A percentile compares a stretch with the other conserved stretches of the same genome.
These are phyloP conservation scores for Helianthus tuberosus DNA, from an alignment of 129 eudicot species.

Conservation along the genomic window DNA sequence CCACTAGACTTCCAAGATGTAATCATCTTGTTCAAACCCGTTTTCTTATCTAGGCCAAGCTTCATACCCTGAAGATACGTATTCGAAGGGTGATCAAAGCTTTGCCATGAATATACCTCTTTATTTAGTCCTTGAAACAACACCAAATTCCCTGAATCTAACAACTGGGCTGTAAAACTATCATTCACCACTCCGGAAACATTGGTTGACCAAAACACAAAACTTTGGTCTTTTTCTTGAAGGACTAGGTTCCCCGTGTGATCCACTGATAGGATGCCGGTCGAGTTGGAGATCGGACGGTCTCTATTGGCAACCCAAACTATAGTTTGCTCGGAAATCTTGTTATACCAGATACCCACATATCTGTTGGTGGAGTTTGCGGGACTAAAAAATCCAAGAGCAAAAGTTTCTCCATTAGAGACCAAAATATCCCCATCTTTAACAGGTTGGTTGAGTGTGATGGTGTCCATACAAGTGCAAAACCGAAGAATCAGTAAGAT, in stretches of 20 bases:
- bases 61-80: conserved; percentile 49
- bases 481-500: conserved; percentile 5
- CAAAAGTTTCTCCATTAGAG: conserved; percentile 34
- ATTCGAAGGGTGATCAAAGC: conserved; percentile 46
- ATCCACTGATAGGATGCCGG: conserved; percentile 31
- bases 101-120: no score
- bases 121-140: no score
- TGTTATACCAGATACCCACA: no score
- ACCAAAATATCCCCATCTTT: conserved; percentile 40
- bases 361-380: no score
- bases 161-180: no score
- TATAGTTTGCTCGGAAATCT: no score
- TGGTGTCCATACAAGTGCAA: conserved; percentile 31
- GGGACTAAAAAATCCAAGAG: conserved; percentile 52
- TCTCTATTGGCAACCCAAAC: no score
- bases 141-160: no score
- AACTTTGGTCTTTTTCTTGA: not conserved
- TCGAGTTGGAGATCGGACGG: conserved; percentile 26
- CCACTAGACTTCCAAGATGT: conserved; percentile 47
- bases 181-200: no score
- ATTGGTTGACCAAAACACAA: conserved; percentile 46
- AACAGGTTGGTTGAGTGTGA: conserved; percentile 29
- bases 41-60: conserved; percentile 40
- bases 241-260: conserved; percentile 37
- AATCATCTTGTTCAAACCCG: conserved; percentile 41